Evolutionary conservation across 1,139 yeast species (phyloP).

Genomic region (Scheffersomyces parashehatae): DNA sequence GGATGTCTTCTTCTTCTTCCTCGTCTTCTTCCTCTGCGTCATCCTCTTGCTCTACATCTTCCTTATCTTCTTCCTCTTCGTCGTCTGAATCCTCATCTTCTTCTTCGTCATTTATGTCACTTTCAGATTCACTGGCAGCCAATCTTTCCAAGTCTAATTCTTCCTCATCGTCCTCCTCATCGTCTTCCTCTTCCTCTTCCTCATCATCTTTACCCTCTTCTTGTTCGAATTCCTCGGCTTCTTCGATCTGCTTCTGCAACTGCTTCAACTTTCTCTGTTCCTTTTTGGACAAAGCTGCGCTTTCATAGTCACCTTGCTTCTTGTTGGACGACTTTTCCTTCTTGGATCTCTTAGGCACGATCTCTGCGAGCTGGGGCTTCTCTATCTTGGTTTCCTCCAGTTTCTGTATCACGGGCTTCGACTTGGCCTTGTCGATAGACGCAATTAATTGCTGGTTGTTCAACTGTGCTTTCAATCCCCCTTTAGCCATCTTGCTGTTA

Average conservation of each 20-base stretch:
- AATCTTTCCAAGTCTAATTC: slow-evolving; percentile 55
- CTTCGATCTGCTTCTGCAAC: slow-evolving; percentile 21
- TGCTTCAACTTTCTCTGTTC: slow-evolving; percentile 66
- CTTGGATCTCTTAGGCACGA: slow-evolving; percentile 3
- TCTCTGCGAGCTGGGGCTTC: slow-evolving; percentile 5
- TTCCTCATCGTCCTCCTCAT: slow-evolving; percentile 30
- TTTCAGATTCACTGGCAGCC: slow-evolving; percentile 53
- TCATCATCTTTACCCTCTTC: slow-evolving; percentile 23
- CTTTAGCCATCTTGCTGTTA: slow-evolving; percentile 27
- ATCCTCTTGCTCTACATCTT: slow-evolving; percentile 39
- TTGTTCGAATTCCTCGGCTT: slow-evolving; percentile 24
- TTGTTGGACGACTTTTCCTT: slow-evolving; percentile 2
- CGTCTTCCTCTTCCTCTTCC: slow-evolving; percentile 30
- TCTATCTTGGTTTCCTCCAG: slow-evolving; percentile 3
- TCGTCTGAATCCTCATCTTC: slow-evolving; percentile 45
- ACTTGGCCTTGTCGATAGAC: slow-evolving; percentile 25
- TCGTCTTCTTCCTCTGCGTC: slow-evolving; percentile 41
- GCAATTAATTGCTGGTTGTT: slow-evolving; percentile 30
- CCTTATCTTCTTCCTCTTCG: slow-evolving; percentile 46
- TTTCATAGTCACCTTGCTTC: slow-evolving; percentile 32
- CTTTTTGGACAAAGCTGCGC: slow-evolving; percentile 56
- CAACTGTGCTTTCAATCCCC: slow-evolving; percentile 39
- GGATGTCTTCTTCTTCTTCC: slow-evolving; percentile 63
- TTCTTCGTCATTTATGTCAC: slow-evolving; percentile 43
- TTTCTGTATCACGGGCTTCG: slow-evolving; percentile 19